Percentiles rank a stretch among this genome's conserved stretches.
Evolutionary conservation across 2,329 filamentous ascomycete genomes (phyloP).

Genomic region (Ciborinia camelliae): DNA sequence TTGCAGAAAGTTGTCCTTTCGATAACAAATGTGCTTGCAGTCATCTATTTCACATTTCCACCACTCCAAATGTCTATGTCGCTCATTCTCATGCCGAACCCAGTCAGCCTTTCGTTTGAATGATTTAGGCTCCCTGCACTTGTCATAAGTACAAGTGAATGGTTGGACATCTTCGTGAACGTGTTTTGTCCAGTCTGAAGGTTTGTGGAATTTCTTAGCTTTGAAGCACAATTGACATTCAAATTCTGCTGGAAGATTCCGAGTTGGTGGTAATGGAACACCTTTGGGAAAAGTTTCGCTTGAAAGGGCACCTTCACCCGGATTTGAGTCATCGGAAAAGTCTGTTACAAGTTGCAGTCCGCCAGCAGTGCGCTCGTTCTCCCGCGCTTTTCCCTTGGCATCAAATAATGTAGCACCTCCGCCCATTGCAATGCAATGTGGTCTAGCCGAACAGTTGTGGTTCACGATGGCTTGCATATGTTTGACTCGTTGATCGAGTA

Average conservation of each 20-base stretch:
- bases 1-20: slow-evolving; percentile 89
- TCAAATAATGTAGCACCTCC: slow-evolving; percentile 63
- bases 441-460: slow-evolving; percentile 56
- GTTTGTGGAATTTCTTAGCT: slow-evolving; percentile 81
- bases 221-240: slow-evolving; percentile 87
- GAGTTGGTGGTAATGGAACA: slow-evolving; percentile 77
- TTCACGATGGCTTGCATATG: slow-evolving; percentile 60
- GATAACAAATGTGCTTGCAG: slow-evolving; percentile 77
- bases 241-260: slow-evolving; percentile 76
- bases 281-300: slow-evolving; percentile 74
- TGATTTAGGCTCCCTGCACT: slow-evolving; percentile 79
- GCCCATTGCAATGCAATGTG: slow-evolving; percentile 63
- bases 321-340: slow-evolving; percentile 62
- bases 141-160: slow-evolving; percentile 86
- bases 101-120: slow-evolving; percentile 96
- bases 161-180: slow-evolving; percentile 92
- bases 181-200: slow-evolving; percentile 95
- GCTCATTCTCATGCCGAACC: slow-evolving; percentile 91
- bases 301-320: slow-evolving; percentile 64
- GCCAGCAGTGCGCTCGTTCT: slow-evolving; percentile 53
- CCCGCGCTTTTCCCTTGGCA: slow-evolving; percentile 55
- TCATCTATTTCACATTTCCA: slow-evolving; percentile 82
- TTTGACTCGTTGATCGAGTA: slow-evolving; percentile 67
- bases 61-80: slow-evolving; percentile 85
- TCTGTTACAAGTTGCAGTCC: slow-evolving; percentile 54